Conservation (phyloP, 2,329 filamentous ascomycete species). For the Aureobasidium mangrovei region DNA sequence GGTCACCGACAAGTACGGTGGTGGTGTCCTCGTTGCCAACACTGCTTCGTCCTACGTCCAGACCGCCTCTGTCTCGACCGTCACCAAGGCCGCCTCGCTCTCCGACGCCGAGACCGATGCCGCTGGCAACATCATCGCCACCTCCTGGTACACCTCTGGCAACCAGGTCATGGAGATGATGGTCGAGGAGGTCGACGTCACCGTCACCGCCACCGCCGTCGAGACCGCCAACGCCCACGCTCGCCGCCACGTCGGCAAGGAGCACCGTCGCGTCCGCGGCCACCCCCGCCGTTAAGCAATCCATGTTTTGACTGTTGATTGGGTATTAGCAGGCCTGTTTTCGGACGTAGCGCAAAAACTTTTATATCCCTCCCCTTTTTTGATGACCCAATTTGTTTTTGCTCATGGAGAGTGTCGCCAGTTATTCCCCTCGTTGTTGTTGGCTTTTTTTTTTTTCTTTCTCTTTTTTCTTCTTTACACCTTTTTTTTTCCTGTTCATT, state of each 20-base stretch:
- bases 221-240: conserved; percentile 17
- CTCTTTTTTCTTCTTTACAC: neutral
- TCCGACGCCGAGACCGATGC: conserved; percentile 8
- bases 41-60: conserved; percentile 3
- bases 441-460: neutral
- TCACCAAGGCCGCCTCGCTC: conserved; percentile 23
- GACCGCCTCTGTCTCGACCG: conserved; percentile 13
- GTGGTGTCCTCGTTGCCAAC: conserved; percentile 27
- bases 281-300: conserved; percentile 22
- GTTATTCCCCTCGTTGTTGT: neutral
- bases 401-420: neutral
- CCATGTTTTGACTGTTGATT: neutral
- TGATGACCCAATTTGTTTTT: conserved; percentile 2
- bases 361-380: neutral
- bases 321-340: neutral
- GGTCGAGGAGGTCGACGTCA: conserved; percentile 36
- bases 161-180: conserved; percentile 38
- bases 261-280: conserved; percentile 24
- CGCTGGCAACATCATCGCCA: conserved; percentile 27
- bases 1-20: conserved; percentile 27
- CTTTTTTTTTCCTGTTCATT: neutral
- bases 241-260: conserved; percentile 21
- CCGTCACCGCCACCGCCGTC: conserved; percentile 30
- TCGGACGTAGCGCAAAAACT: conserved; percentile 7
- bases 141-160: conserved; percentile 34